These are phyloP conservation scores for Vicia faba DNA, from an alignment of 306 rosid species.

Conservation along the genomic window DNA sequence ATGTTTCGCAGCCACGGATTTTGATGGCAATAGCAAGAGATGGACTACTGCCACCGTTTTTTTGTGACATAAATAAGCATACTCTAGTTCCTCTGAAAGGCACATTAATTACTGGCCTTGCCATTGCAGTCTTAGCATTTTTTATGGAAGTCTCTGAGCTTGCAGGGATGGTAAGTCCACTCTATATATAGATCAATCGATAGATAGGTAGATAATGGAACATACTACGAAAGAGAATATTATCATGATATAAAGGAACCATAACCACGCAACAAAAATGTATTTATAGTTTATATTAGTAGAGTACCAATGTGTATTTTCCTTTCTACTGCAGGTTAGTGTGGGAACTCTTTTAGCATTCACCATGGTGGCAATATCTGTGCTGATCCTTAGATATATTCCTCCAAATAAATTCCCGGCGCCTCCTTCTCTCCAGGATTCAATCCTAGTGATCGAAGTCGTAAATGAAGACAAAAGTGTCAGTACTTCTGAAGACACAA, in stretches of 20 bases:
- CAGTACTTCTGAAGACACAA: slow-evolving; percentile 39
- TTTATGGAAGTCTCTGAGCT: slow-evolving; percentile 84
- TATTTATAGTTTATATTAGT: slow-evolving; percentile 2
- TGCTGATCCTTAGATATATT: slow-evolving; percentile 85
- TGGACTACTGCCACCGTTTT: slow-evolving; percentile 51
- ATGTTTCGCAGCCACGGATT: slow-evolving; percentile 51
- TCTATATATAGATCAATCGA: not conserved
- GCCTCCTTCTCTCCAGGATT: slow-evolving; percentile 66
- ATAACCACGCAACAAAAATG: slow-evolving; percentile 10
- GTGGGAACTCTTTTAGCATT: slow-evolving; percentile 95
- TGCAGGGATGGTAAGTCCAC: slow-evolving; percentile 83
- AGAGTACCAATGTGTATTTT: slow-evolving; percentile 16
- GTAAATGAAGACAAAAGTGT: slow-evolving; percentile 36
- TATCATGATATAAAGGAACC: not conserved
- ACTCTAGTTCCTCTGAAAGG: slow-evolving; percentile 50
- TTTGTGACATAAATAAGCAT: slow-evolving; percentile 42
- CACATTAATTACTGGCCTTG: slow-evolving; percentile 70
- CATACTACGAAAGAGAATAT: not conserved
- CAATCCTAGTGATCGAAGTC: slow-evolving; percentile 42
- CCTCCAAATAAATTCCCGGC: slow-evolving; percentile 82
- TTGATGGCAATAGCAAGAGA: slow-evolving; percentile 62
- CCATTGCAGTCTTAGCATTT: slow-evolving; percentile 70
- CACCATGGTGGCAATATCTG: slow-evolving; percentile 77
- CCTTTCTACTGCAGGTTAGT: slow-evolving; percentile 67
- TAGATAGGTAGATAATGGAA: not conserved